Evolutionary conservation across 306 rosid species (phyloP), one percentile per base, ranked within the genome.

Genomic region (Vigna trinervia): DNA sequence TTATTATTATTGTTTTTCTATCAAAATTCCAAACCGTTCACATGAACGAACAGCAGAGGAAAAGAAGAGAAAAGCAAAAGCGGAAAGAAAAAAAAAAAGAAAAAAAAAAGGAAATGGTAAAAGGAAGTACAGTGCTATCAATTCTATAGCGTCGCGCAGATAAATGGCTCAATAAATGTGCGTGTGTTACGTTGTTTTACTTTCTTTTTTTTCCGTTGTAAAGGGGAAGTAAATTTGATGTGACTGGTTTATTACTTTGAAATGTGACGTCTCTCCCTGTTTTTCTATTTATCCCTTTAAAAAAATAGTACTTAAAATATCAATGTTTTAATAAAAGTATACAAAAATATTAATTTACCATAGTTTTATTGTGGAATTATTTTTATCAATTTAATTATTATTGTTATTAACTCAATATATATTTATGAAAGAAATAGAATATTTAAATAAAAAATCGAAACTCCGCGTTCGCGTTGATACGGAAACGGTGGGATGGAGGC

Each of bases 1-100:
- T 65, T 20, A 43, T 4, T 1, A 3, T 4, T 5, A 0, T 34
- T 34, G 19, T 0, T 0, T 9, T 12, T 17, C 28, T 53, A 30
- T 41, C 1, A 0, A 8, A 56, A 56, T 56, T 65, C 2, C 10
- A 67, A 79, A 14, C 51, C 52, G 75, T 64, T 64, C 69, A 45
- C 84, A 80, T 80, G 57, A 80, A 74, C 34, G 57, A 80, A 73
- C 52, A 57, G 10, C 19, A 34, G 1, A 19, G 2, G 57, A 61
- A 71, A 51, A 57, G 36, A 6, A 11, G 26, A 48, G 3, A 68
- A 64, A 72, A 73, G 53, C 3, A 12, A 63, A 71, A 26, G 78
- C 0, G 15, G 13, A 79, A 70, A 48, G 8, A 30, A 73, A 69
- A 14, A 69, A 14, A 1, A 17, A 63, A 2, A 9, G 10, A 7